Evolutionary conservation across 495 filamentous ascomycete genomes (phyloP), one percentile per base, ranked within the genome.

Genomic region (Neurospora sp.): DNA sequence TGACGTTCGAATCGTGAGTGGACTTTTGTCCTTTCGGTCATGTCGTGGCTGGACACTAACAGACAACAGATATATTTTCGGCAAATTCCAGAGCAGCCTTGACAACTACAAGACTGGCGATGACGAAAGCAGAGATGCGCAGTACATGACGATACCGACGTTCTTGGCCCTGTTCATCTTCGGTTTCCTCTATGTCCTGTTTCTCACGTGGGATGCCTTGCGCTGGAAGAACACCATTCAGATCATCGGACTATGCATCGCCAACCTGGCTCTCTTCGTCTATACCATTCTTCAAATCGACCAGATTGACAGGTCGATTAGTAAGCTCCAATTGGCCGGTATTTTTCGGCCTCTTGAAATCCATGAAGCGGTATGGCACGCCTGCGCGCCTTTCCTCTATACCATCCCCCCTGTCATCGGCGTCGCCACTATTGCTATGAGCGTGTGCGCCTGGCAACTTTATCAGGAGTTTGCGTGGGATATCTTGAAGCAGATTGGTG

Each of bases 381-480:
- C 89, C 41, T 87, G 91, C 31, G 83, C 88, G 76, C 92, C 93
- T 5, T 94, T 91, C 75, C 84, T 98, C 62, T 90, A 97, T 75
- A 91, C 96, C 5, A 92, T 94, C 72, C 96, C 96, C 4, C 90
- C 88, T 75, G 87, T 99, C 72, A 92, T 98, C 74, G 92, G 88
- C 3, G 81, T 97, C 38, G 89, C 89, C 9, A 93, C 91, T 4
- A 42, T 94, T 27, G 78, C 90, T 69, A 89, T 98, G 85, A 85
- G 86, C 23, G 89, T 92, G 71, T 83, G 96, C 71, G 91, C 94
- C 6, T 97, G 94, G 90, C 96, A 97, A 83, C 86, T 99, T 11
- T 99, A 99, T 78, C 93, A 97, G 79, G 96, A 98, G 80, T 99
- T 99, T 81, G 94, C 96, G 4, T 99, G 96, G 96, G 96, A 94